Conservation (phyloP, 1,284 basidiomycete genomes). For the Cutaneotrichosporon daszewskae region DNA sequence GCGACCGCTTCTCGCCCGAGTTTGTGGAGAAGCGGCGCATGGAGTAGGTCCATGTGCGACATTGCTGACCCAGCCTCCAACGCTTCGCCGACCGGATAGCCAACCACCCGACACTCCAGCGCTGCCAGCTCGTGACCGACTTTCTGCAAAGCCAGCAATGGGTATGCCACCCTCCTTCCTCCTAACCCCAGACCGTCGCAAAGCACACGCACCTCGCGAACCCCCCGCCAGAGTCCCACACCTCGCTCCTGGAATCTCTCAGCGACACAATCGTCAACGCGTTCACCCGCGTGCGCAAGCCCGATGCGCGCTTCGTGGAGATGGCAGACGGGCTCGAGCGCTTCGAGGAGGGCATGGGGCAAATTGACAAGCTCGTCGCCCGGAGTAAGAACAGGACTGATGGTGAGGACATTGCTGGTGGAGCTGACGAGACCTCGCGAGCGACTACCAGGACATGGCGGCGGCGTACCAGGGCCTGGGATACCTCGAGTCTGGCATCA, state of each 20-base stretch:
- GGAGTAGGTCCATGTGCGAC: slow-evolving; percentile 59
- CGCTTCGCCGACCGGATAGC: slow-evolving; percentile 85
- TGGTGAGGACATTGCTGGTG: slow-evolving; percentile 59
- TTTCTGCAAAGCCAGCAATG: slow-evolving; percentile 98
- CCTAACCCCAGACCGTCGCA: slow-evolving; percentile 67
- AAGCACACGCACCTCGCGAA: slow-evolving; percentile 91
- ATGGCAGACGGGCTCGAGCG: slow-evolving; percentile 90
- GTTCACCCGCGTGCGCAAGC: slow-evolving; percentile 90
- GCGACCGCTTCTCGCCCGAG: slow-evolving; percentile 91
- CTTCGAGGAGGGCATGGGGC: slow-evolving; percentile 81
- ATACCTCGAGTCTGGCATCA: slow-evolving; percentile 95
- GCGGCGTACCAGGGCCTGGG: slow-evolving; percentile 92
- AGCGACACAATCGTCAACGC: slow-evolving; percentile 88
- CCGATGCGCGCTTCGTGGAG: slow-evolving; percentile 86
- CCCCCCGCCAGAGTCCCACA: slow-evolving; percentile 72
- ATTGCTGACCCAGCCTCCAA: slow-evolving; percentile 60
- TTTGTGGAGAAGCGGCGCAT: slow-evolving; percentile 87
- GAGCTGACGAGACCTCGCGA: slow-evolving; percentile 68
- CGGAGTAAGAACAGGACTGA: slow-evolving; percentile 70
- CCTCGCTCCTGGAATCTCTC: slow-evolving; percentile 84
- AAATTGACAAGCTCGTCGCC: slow-evolving; percentile 73
- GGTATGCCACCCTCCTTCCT: slow-evolving; percentile 54
- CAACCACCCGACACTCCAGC: slow-evolving; percentile 89
- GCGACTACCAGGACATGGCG: slow-evolving; percentile 94
- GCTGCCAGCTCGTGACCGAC: slow-evolving; percentile 78